Evolutionary conservation across 108 stramenopile species (phyloP).

Genomic region (Nitzschia sp.): DNA sequence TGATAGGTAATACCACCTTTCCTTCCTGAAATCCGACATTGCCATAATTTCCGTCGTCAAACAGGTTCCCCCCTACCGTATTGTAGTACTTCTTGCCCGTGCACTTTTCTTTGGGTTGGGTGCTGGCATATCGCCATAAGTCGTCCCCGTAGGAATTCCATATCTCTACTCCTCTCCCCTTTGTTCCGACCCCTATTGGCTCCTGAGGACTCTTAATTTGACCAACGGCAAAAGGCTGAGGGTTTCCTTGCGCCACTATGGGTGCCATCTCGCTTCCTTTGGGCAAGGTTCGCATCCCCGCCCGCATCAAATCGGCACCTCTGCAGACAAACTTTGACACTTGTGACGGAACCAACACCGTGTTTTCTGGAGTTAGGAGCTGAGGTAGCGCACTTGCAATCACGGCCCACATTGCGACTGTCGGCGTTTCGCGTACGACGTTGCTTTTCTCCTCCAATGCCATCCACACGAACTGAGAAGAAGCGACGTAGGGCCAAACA

Average conservation of each 20-base stretch:
- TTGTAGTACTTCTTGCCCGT: conserved; percentile 1
- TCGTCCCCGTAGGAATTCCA: conserved; percentile 84
- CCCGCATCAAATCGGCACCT: conserved; percentile 83
- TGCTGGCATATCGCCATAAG: conserved; percentile 55
- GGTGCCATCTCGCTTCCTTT: conserved; percentile 43
- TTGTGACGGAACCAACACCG: conserved; percentile 38
- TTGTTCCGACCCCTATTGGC: conserved; percentile 51
- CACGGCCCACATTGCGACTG: conserved; percentile 34
- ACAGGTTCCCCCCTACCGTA: conserved; percentile 41
- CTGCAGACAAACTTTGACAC: conserved; percentile 81
- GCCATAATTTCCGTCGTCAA: conserved; percentile 78
- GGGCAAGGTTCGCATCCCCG: conserved; percentile 66
- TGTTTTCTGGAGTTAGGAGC: neutral
- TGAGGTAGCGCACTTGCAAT: neutral
- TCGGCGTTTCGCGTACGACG: conserved; percentile 22
- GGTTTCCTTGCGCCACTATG: conserved; percentile 63
- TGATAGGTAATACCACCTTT: conserved; percentile 45
- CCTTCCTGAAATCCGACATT: conserved; percentile 79
- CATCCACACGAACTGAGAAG: conserved; percentile 41
- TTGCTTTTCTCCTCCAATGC: conserved; percentile 26
- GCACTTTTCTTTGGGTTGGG: conserved; percentile 17
- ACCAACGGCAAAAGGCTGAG: conserved; percentile 78
- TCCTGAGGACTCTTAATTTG: conserved; percentile 24
- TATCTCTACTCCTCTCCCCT: conserved; percentile 72
- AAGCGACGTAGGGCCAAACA: conserved; percentile 31